Base-by-base conservation (phyloP, 306 rosid genomes). In the Neltuma alba region DNA sequence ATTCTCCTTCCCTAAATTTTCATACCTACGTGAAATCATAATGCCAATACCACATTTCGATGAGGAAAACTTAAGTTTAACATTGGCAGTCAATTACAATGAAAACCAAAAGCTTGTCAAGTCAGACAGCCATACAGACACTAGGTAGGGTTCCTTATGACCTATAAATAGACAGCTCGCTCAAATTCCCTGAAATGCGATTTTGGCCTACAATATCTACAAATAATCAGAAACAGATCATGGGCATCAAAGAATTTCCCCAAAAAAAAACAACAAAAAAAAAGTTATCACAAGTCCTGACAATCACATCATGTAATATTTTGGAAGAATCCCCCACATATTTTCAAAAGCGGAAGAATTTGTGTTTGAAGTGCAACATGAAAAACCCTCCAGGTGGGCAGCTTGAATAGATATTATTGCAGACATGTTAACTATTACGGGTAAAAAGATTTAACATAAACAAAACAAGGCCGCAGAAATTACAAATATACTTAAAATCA, bases 1-100 rank as follows among this genome's bases (percentile, higher is more conserved):
- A 69, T 70, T 38, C 42, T 68, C 82, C 34, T 48, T 68, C 71
- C 78, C 82, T 74, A 83, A 76, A 77, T 87, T 66, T 78, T 72
- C 86, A 77, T 81, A 70, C 88, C 94, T 91, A 72, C 81, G 77
- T 47, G 42, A 61, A 81, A 74, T 74, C 47, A 78, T 50, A 34
- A 54, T 16, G 72, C 28, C 76, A 83, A 28, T 9, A 58, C 21
- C 75, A 83, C 21, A 16, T 44, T 62, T 76, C 65, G 47, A 79
- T 20, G 69, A 31, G 36, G 79, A 47, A 25, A 76, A 48, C 48
- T 30, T 13, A 10, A n/a, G 40, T 67, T 4, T 50, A 38, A 67
- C 25, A 28, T 15, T 48, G 67, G 67, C n/a, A 75, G 15, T 54
- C 38, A 61, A 87, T 25, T 14, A 70, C 33, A 70, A 55, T 52